Evolutionary conservation across 208 protist species (phyloP).

Genomic region (Kentomonas sorsogonicus): DNA sequence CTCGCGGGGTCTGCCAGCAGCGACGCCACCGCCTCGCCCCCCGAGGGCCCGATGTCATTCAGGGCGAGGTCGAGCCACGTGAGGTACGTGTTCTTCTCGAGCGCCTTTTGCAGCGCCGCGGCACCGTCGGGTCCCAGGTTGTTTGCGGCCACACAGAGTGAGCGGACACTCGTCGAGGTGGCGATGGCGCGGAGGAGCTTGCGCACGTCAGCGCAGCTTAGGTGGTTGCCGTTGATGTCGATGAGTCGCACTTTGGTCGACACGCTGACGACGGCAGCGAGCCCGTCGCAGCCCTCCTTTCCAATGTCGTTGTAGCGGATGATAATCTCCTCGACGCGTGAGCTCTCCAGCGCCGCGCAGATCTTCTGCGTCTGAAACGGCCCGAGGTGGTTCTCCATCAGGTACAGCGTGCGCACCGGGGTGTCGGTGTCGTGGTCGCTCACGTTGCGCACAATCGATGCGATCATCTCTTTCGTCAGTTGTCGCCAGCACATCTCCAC

Average conservation of each 20-base stretch:
- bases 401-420: constrained; percentile 53
- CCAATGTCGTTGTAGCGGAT: constrained; percentile 89
- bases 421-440: constrained; percentile 42
- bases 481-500: constrained; percentile 64
- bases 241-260: constrained; percentile 58
- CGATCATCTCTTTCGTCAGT: constrained; percentile 43
- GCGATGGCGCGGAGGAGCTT: constrained; percentile 73
- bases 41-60: constrained; percentile 77
- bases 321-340: constrained; percentile 57
- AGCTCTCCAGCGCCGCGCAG: constrained; percentile 51
- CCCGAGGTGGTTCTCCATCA: constrained; percentile 85
- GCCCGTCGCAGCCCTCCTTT: constrained; percentile 79
- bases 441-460: constrained; percentile 53
- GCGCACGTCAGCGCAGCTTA: constrained; percentile 46
- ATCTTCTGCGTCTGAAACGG: constrained; percentile 48
- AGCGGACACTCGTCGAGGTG: constrained; percentile 57
- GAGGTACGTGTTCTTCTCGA: constrained; percentile 83
- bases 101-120: constrained; percentile 40
- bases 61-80: constrained; percentile 78
- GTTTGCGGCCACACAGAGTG: constrained; percentile 60
- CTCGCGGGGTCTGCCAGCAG: constrained; percentile 46
- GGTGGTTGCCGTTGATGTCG: constrained; percentile 81
- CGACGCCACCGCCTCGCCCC: constrained; percentile 51
- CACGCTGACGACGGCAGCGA: constrained; percentile 72
- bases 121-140: constrained; percentile 80